Base-by-base conservation (phyloP, 2,329 filamentous ascomycete genomes). In the Penicillium sclerotiorum region DNA sequence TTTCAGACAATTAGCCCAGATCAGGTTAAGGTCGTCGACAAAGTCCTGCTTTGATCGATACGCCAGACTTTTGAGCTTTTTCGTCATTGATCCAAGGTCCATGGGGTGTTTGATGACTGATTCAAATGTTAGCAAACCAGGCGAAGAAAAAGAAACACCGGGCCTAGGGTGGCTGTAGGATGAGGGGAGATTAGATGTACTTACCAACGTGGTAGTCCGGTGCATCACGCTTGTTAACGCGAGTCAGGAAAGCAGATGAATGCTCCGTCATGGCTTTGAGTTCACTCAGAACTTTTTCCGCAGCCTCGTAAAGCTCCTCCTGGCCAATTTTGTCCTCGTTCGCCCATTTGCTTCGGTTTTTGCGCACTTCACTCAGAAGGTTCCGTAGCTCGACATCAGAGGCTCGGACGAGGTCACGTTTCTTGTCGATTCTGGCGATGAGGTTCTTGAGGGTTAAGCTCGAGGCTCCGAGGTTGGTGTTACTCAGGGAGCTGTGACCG, bases 331-430 rank as follows among this genome's bases (percentile, higher is more conserved):
- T 94, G 62, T 99, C 94, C 71, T 97, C 94, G 69, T 89, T 97
- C 3, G 94, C 93, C 94, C 94, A 99, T 74, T 99, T 99, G 73
- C 93, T 97, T 63, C 94, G 82, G 62, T 97, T 97, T 72, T 97
- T 99, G 57, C 94, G 85, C 15, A 99, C 94, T 72, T 99, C 94
- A 63, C 94, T 96, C 82, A 99, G 96, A 50, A 99, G 77, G 42
- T 88, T 90, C 52, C 94, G 85, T 52, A 99, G 78, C 67, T 99
- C 93, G 20, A 91, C 88, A 74, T 99, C 94, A 1, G 92, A 95
- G 15, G 94, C 93, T 68, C 86, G 84, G 45, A 99, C 93, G 75
- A 90, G 85, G 58, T 90, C 87, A 64, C 94, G 87, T 75, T 96
- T 94, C 73, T 89, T 84, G 71, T 99, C 94, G 66, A 99, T 96